These are phyloP conservation scores for Xylariaceae sp. DNA, from an alignment of 2,329 filamentous ascomycete genomes.

Conservation along the genomic window DNA sequence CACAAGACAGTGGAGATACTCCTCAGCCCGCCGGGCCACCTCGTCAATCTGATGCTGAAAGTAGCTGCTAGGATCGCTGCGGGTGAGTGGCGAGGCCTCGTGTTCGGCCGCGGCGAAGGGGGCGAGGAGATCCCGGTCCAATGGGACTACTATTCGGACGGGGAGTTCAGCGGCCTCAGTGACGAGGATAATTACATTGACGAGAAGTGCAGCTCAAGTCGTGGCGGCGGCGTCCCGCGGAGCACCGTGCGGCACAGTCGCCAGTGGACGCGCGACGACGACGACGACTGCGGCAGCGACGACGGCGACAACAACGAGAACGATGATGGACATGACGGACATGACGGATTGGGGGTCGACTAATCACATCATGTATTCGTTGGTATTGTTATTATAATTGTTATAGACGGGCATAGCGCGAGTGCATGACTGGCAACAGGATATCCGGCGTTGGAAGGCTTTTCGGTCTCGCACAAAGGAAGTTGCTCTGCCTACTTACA, in stretches of 20 bases:
- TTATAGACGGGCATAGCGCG: too few relatives aligned
- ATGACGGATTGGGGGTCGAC: too few relatives aligned
- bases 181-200: conserved; percentile 54
- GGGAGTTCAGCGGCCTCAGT: conserved; percentile 48
- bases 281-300: conserved; percentile 32
- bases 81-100: conserved; percentile 57
- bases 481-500: too few relatives aligned
- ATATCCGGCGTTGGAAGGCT: too few relatives aligned
- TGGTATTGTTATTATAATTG: too few relatives aligned
- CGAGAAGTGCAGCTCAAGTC: conserved; percentile 21
- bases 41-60: conserved; percentile 72
- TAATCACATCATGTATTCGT: too few relatives aligned
- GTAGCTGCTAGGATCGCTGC: conserved; percentile 71
- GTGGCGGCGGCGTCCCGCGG: conserved; percentile 15
- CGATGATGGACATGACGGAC: too few relatives aligned
- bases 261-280: conserved; percentile 18
- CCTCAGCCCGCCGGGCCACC: conserved; percentile 71
- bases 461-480: too few relatives aligned
- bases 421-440: too few relatives aligned
- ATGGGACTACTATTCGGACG: conserved; percentile 59
- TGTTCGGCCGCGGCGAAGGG: conserved; percentile 48
- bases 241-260: conserved; percentile 5
- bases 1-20: conserved; percentile 73
- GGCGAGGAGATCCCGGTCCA: conserved; percentile 52
- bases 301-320: too few relatives aligned